Conservation (phyloP, 352 stramenopile genomes). For the Globisporangium sylvaticum region DNA sequence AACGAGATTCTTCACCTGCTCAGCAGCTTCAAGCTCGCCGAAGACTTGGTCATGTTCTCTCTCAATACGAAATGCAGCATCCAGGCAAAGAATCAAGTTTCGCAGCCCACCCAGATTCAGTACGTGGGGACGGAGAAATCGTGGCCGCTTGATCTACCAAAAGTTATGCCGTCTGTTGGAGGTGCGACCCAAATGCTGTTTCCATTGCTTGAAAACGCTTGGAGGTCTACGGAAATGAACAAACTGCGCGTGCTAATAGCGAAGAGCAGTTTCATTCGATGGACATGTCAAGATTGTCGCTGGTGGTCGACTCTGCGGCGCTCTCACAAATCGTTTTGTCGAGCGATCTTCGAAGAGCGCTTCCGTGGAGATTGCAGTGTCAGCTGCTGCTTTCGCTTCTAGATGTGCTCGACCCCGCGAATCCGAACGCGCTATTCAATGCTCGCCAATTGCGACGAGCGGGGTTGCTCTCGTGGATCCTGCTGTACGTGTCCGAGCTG, state of each 20-base stretch:
- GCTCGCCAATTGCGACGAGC: conserved; percentile 56
- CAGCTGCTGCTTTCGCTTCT: conserved; percentile 48
- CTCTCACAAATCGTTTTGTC: conserved; percentile 57
- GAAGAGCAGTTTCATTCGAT: background rate
- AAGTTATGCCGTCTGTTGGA: conserved; percentile 56
- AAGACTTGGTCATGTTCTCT: conserved; percentile 54
- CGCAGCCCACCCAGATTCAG: conserved; percentile 38
- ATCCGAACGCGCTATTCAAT: conserved; percentile 80
- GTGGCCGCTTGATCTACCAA: conserved; percentile 47
- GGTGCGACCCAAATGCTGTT: conserved; percentile 55
- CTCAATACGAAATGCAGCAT: conserved; percentile 52
- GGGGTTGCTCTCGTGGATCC: conserved; percentile 49
- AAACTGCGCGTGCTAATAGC: background rate
- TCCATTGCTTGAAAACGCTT: conserved; percentile 54
- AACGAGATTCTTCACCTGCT: conserved; percentile 57
- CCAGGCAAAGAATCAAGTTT: conserved; percentile 18
- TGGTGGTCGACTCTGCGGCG: conserved; percentile 51
- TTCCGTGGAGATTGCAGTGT: conserved; percentile 43
- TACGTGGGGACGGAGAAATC: conserved; percentile 50
- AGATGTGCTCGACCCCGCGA: conserved; percentile 37
- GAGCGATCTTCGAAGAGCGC: conserved; percentile 30
- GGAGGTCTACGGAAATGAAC: conserved; percentile 38
- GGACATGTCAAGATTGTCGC: conserved; percentile 15
- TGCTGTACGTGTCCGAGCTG: conserved; percentile 53
- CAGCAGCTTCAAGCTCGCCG: conserved; percentile 50